phyloP scores from a whole-genome alignment of 768 basidiomycete genomes.

The Boletus eberwhitei region DNA sequence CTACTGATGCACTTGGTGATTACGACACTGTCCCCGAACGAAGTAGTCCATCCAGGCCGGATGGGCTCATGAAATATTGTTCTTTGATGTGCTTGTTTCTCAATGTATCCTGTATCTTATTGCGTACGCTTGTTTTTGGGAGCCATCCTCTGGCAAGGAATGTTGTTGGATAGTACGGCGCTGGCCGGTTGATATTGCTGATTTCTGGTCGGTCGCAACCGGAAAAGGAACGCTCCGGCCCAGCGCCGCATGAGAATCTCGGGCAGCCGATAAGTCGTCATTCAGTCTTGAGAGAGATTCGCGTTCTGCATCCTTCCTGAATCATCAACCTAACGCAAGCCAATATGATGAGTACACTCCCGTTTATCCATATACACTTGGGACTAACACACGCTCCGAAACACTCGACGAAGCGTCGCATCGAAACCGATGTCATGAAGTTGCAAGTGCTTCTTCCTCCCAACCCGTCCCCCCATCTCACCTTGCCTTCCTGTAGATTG shows the following conservation, averaged over 20 bases:
- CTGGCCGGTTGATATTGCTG: neutral
- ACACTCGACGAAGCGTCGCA: constrained; percentile 88
- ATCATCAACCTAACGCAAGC: constrained; percentile 11
- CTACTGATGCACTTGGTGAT: constrained; percentile 28
- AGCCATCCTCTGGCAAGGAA: constrained; percentile 17
- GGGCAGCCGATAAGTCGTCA: constrained; percentile 14
- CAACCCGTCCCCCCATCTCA: constrained; percentile 7
- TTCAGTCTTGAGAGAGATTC: constrained; percentile 8
- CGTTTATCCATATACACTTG: constrained; percentile 18
- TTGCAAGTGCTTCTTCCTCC: constrained; percentile 51
- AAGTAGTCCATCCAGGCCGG: neutral
- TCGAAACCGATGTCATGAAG: constrained; percentile 99
- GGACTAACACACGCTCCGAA: constrained; percentile 30
- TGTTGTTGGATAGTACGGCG: neutral
- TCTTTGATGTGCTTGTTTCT: constrained; percentile 7
- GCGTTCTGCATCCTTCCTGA: constrained; percentile 8
- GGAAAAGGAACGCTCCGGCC: constrained; percentile 23
- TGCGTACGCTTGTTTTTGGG: constrained; percentile 1
- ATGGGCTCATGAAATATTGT: constrained; percentile 9
- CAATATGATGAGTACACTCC: constrained; percentile 59
- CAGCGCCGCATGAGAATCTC: constrained; percentile 4
- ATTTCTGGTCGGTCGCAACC: constrained; percentile 8
- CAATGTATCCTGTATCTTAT: constrained; percentile 24
- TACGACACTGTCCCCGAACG: neutral
- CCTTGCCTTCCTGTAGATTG: constrained; percentile 51